phyloP scores from a whole-genome alignment of 768 basidiomycete species.

The Kwoniella botswanensis region DNA sequence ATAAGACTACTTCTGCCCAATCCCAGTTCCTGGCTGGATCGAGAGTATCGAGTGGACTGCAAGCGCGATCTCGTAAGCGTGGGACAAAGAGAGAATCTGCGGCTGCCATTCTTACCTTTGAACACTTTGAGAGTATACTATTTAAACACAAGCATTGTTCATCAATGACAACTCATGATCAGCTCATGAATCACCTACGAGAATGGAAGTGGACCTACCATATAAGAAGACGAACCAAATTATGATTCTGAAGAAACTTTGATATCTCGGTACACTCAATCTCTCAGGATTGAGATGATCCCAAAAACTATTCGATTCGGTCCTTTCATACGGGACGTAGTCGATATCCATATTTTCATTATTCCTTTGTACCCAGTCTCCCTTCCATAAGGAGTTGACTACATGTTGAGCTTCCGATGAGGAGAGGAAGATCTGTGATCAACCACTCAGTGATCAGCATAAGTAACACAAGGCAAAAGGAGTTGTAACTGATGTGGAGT shows the following conservation, averaged over 20 bases:
- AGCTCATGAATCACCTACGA: neutral
- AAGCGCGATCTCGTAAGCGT: neutral
- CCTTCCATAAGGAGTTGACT: conserved; percentile 79
- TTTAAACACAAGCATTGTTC: neutral
- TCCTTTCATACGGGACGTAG: conserved; percentile 72
- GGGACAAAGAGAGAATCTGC: neutral
- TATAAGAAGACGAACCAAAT: conserved; percentile 49
- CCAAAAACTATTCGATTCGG: conserved; percentile 67
- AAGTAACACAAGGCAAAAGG: neutral
- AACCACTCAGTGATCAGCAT: neutral
- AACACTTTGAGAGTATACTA: conserved; percentile 55
- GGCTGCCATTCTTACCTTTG: conserved; percentile 31
- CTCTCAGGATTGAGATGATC: conserved; percentile 76
- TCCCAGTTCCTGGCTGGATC: conserved; percentile 70
- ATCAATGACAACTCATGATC: conserved; percentile 3
- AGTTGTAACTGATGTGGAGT: neutral
- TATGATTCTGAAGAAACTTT: conserved; percentile 77
- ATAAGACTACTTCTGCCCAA: conserved; percentile 78
- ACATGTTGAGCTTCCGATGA: conserved; percentile 86
- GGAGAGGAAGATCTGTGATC: conserved; percentile 72
- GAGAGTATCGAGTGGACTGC: conserved; percentile 73
- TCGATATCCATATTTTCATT: conserved; percentile 77
- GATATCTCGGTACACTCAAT: conserved; percentile 85
- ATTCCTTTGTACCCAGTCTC: conserved; percentile 78
- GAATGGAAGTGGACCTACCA: conserved; percentile 25